phyloP scores from a whole-genome alignment of 495 filamentous ascomycete species.

The Neurospora pannonica region DNA sequence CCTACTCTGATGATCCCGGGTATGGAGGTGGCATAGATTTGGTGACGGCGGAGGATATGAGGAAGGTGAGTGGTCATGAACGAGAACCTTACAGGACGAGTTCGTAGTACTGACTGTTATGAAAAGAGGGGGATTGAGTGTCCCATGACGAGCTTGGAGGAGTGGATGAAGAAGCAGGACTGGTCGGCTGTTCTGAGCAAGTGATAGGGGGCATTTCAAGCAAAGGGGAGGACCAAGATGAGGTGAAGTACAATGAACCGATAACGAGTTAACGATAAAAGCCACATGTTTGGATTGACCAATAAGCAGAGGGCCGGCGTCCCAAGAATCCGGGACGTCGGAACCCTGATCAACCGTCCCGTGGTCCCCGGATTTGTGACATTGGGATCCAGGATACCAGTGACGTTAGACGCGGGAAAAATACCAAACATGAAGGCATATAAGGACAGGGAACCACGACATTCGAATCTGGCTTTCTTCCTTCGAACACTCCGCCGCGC shows the following conservation, averaged over 20 bases:
- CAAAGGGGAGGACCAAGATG: not conserved
- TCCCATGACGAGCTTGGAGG: constrained; percentile 22
- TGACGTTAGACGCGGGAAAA: not conserved
- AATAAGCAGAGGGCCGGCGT: not conserved
- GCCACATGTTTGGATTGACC: not conserved
- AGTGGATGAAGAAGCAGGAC: constrained; percentile 18
- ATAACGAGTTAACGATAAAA: not conserved
- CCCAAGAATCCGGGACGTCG: not conserved
- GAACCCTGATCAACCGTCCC: not conserved
- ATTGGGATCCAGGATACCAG: not conserved
- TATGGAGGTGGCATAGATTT: constrained; percentile 32
- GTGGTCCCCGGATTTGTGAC: not conserved
- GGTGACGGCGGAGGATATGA: constrained; percentile 29
- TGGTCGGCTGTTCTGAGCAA: constrained; percentile 13
- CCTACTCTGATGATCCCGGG: constrained; percentile 28
- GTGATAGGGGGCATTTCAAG: not conserved
- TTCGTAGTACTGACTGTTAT: not conserved
- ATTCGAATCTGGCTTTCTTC: not conserved
- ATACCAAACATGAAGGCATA: not conserved
- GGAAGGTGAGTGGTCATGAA: constrained; percentile 18
- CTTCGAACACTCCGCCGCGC: not conserved
- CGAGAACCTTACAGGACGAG: not conserved
- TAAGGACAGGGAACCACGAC: not conserved
- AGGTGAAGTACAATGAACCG: not conserved
- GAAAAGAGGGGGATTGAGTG: constrained; percentile 23